These are phyloP conservation scores for Mucor circinelloides DNA, from an alignment of 371 early-diverging fungal species.

Conservation along the genomic window DNA sequence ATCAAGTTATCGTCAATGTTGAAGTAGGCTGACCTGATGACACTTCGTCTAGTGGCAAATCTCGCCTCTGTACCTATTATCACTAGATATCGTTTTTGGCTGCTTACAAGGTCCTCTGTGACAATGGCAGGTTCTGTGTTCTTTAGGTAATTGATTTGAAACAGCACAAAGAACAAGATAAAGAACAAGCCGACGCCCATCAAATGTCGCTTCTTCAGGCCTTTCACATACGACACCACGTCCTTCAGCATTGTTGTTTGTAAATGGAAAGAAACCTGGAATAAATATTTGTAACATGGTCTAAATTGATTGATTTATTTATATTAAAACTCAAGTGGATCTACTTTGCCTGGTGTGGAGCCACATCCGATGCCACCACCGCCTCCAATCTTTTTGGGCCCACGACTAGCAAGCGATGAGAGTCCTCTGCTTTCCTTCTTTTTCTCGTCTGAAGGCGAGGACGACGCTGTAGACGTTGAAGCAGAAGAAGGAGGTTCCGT, in stretches of 20 bases:
- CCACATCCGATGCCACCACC: slow-evolving; percentile 47
- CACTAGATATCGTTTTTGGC: slow-evolving; percentile 29
- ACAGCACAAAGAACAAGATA: not conserved
- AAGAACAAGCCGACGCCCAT: not conserved
- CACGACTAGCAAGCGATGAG: slow-evolving; percentile 26
- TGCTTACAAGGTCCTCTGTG: not conserved
- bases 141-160: not conserved
- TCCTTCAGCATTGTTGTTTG: not conserved
- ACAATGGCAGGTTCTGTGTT: not conserved
- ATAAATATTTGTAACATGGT: not conserved
- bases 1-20: slow-evolving; percentile 51
- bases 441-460: not conserved
- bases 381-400: slow-evolving; percentile 20
- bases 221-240: not conserved
- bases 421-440: slow-evolving; percentile 5
- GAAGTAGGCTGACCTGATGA: slow-evolving; percentile 57
- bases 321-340: slow-evolving; percentile 50
- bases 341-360: slow-evolving; percentile 42
- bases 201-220: not conserved
- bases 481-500: slow-evolving; percentile 40
- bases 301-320: not conserved
- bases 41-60: slow-evolving; percentile 35
- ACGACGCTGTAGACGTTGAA: not conserved
- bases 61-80: slow-evolving; percentile 52
- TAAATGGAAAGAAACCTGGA: not conserved